A percentile compares a stretch with the other conserved stretches of the same genome.
Conservation (phyloP, 805 yeast genomes). For the Yamadazyma phyllophila region DNA sequence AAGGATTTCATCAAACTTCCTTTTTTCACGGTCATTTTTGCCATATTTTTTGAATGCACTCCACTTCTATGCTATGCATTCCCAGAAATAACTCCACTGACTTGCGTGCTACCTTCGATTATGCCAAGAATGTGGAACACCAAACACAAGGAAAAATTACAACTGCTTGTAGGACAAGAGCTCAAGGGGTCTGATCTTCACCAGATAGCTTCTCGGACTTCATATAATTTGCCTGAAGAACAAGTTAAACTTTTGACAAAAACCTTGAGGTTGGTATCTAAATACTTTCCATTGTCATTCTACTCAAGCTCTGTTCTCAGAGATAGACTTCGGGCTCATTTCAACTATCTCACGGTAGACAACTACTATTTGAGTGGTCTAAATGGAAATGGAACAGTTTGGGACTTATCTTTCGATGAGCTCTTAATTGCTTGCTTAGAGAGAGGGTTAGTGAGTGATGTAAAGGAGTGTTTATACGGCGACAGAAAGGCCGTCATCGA, state of each 20-base stretch:
- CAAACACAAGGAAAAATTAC: conserved; percentile 14
- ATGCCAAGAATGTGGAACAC: conserved; percentile 35
- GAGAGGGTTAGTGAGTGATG: conserved; percentile 23
- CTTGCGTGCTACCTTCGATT: conserved; percentile 52
- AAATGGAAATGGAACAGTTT: conserved; percentile 39
- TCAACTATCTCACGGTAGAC: conserved; percentile 50
- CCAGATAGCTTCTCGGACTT: conserved; percentile 39
- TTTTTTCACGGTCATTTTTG: conserved; percentile 44
- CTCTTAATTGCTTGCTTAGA: conserved; percentile 53
- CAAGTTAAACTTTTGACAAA: conserved; percentile 37
- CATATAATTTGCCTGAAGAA: conserved; percentile 43
- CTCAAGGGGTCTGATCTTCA: conserved; percentile 7
- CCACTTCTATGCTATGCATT: conserved; percentile 51
- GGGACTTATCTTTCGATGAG: conserved; percentile 49
- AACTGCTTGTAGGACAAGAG: conserved; percentile 8
- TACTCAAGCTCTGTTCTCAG: conserved; percentile 40
- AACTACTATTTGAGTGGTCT: conserved; percentile 45
- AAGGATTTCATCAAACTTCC: conserved; percentile 54
- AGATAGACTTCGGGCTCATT: conserved; percentile 33
- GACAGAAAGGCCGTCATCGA: not conserved
- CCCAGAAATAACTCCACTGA: conserved; percentile 58
- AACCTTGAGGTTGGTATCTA: conserved; percentile 36
- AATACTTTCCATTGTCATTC: conserved; percentile 37
- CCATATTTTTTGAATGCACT: conserved; percentile 53
- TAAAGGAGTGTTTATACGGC: conserved; percentile 7